Percentiles rank a stretch among this genome's conserved stretches.
Conservation (phyloP, 257 asterid species). For the Penstemon newberryi region DNA sequence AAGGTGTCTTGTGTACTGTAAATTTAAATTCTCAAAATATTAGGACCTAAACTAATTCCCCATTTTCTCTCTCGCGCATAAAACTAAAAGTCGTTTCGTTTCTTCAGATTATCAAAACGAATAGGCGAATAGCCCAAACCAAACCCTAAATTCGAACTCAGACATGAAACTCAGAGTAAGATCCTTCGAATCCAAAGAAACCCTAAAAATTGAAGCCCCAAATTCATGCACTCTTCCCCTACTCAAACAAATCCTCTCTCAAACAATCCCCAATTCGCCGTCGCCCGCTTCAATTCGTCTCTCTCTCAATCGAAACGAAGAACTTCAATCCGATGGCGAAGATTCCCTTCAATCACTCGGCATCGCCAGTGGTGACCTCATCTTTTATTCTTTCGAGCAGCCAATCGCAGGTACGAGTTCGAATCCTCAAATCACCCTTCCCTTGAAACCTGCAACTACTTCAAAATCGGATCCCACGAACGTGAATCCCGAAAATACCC, state of each 20-base stretch:
- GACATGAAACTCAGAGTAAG: slow-evolving; percentile 73
- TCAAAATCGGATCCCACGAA: slow-evolving; percentile 6
- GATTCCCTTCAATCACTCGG: slow-evolving; percentile 61
- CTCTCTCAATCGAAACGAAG: slow-evolving; percentile 74
- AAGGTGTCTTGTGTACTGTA: no score
- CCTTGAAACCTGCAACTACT: slow-evolving; percentile 6
- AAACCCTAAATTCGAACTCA: neutral
- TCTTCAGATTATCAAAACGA: no score
- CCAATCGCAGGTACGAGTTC: slow-evolving; percentile 11
- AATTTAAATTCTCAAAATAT: no score
- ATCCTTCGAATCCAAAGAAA: slow-evolving; percentile 58
- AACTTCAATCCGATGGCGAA: slow-evolving; percentile 52
- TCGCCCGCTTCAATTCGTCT: slow-evolving; percentile 54
- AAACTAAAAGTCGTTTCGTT: no score
- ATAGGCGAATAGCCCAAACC: no score
- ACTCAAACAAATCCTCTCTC: slow-evolving; percentile 46
- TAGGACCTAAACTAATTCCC: no score
- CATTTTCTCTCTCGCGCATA: no score
- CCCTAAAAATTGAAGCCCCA: slow-evolving; percentile 57
- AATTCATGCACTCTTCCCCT: slow-evolving; percentile 46
- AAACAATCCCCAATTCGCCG: slow-evolving; percentile 42
- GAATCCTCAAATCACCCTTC: neutral
- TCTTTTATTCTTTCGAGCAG: slow-evolving; percentile 49
- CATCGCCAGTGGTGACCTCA: slow-evolving; percentile 69
- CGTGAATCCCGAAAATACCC: slow-evolving; percentile 14